Base-by-base conservation (phyloP, 1,284 basidiomycete genomes). In the Ceratobasidium sp. region DNA sequence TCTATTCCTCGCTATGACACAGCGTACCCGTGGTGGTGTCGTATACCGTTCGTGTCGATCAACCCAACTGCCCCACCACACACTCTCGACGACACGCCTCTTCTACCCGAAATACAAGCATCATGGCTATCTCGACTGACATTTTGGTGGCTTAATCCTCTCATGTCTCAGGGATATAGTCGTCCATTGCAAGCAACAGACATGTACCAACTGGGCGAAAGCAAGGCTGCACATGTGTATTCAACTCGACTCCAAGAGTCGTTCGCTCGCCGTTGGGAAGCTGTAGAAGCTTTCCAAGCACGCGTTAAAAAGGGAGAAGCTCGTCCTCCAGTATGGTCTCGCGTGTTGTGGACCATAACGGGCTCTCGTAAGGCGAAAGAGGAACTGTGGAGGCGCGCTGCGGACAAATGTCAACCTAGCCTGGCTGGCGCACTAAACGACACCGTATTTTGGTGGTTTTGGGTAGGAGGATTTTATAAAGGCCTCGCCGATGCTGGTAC, bases 361-460 rank as follows among this genome's bases (percentile, higher is more conserved):
- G 59, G 71, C 40, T 56, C 62, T 38, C 61, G 59, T 26, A 48
- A 62, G 4, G 38, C 23, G n/a, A 66, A 44, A 56, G 90, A 93
- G 83, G 88, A 87, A 78, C 83, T 85, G 77, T 95, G 93, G 93
- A 85, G 90, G 80, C 88, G 89, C 66, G 88, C 87, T 42, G 87
- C 87, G 33, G 94, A 93, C 0, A 90, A 87, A 82, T 89, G 88
- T 80, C 87, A 86, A 74, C 88, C 96, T 0, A 94, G 93, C 81
- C 88, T 98, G 26, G 86, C 90, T 0, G 86, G 88, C 85, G 92
- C 96, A 0, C 88, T 97, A 82, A 94, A 93, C 81, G 95, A 97
- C 82, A 92, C 92, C 76, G 89, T 97, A 79, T 91, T 91, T 46
- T 91, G 90, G 87, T 92, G 90, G 87, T 95, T 97, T 83, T 97